Conservation (phyloP, 2,329 filamentous ascomycete species). For the Botrytis elliptica region DNA sequence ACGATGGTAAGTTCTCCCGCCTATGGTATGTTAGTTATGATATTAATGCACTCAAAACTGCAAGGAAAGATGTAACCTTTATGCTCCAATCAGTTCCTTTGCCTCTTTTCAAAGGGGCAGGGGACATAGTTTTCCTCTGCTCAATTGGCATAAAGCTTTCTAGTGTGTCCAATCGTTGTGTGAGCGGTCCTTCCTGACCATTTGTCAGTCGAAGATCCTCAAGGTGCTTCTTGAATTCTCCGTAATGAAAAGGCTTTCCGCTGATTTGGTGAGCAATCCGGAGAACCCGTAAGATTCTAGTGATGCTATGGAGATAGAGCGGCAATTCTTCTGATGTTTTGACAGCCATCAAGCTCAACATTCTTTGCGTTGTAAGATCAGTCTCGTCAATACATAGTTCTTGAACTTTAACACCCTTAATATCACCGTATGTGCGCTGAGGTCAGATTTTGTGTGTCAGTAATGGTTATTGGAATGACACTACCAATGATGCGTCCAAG, state of each 20-base stretch:
- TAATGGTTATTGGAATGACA: neutral
- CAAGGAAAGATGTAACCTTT: neutral
- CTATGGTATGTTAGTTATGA: constrained; percentile 21
- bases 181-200: constrained; percentile 54
- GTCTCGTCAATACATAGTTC: constrained; percentile 42
- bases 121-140: constrained; percentile 18
- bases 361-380: constrained; percentile 50
- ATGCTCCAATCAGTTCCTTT: constrained; percentile 32
- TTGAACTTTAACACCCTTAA: neutral
- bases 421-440: neutral
- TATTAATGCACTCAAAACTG: neutral
- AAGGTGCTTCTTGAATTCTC: constrained; percentile 41
- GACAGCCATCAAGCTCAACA: constrained; percentile 54
- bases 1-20: constrained; percentile 61
- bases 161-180: constrained; percentile 59
- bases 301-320: constrained; percentile 52
- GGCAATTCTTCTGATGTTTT: constrained; percentile 43
- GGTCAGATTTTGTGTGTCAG: neutral
- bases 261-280: constrained; percentile 42
- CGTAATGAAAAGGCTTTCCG: constrained; percentile 46
- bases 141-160: constrained; percentile 59
- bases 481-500: neutral
- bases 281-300: constrained; percentile 52
- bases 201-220: constrained; percentile 45
- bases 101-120: neutral